Conservation (phyloP, 768 basidiomycete species). For the Pleurotus pulmonarius region DNA sequence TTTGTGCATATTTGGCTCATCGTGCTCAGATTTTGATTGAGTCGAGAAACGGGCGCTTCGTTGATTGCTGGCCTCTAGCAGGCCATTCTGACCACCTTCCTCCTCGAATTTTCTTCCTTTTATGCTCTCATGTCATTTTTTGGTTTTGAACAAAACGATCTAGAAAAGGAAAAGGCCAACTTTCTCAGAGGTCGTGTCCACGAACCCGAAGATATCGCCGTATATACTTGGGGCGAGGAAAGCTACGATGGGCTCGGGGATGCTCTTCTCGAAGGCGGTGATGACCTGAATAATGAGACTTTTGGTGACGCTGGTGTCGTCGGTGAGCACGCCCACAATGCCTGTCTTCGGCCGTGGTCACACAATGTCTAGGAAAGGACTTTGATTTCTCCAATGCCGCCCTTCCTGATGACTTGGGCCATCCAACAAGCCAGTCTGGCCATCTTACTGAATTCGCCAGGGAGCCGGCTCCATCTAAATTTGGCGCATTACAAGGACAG, state of each 20-base stretch:
- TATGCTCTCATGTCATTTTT: conserved; percentile 71
- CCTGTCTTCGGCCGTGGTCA: neutral
- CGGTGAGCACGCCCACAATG: conserved; percentile 50
- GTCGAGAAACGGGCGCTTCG: neutral
- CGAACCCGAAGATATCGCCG: conserved; percentile 78
- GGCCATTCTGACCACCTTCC: neutral
- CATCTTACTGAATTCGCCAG: conserved; percentile 8
- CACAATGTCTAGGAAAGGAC: conserved; percentile 64
- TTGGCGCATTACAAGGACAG: conserved; percentile 7
- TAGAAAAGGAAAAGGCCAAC: conserved; percentile 62
- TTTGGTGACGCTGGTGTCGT: conserved; percentile 73
- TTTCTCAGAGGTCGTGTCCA: conserved; percentile 46
- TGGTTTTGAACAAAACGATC: conserved; percentile 58
- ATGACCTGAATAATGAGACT: conserved; percentile 96
- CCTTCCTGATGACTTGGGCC: conserved; percentile 26
- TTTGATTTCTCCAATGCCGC: conserved; percentile 75
- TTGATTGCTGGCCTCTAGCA: conserved; percentile 9
- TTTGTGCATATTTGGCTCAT: neutral
- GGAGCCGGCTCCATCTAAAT: conserved; percentile 19
- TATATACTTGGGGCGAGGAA: conserved; percentile 91
- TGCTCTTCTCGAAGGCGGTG: conserved; percentile 81
- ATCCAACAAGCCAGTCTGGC: conserved; percentile 17
- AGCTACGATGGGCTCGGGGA: conserved; percentile 88
- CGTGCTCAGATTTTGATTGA: neutral
- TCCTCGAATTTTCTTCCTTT: neutral